Percentiles rank a stretch among this genome's conserved stretches.
These are phyloP conservation scores for Colletotrichum sp. DNA, from an alignment of 2,329 filamentous ascomycete genomes.

Conservation along the genomic window DNA sequence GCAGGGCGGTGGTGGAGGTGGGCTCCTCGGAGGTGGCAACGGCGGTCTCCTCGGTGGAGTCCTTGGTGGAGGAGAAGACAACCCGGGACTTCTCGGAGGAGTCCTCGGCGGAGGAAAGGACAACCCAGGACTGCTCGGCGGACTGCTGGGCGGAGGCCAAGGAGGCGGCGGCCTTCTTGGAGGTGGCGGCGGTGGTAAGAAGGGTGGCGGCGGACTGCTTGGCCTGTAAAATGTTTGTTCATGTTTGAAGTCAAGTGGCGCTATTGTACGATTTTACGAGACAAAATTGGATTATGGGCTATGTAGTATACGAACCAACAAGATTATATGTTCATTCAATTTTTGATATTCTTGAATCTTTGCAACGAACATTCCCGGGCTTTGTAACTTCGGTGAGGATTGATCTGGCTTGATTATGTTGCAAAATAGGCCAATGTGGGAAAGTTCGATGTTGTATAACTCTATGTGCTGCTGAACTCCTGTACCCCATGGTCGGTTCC, in stretches of 20 bases:
- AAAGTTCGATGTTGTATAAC: too few relatives aligned
- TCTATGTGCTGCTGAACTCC: background rate
- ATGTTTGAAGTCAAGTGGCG: too few relatives aligned
- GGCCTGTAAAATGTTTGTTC: background rate
- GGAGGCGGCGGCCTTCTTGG: background rate
- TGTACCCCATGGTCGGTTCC: fast-evolving
- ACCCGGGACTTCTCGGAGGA: background rate
- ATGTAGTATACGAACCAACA: background rate
- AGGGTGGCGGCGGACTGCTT: background rate
- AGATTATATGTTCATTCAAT: too few relatives aligned
- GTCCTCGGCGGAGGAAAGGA: background rate
- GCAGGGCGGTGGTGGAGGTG: background rate
- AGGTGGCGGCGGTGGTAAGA: background rate
- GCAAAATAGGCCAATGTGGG: too few relatives aligned
- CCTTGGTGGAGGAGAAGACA: background rate
- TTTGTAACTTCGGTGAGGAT: fast-evolving
- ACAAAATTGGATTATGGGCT: background rate
- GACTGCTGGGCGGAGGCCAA: background rate
- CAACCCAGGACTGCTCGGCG: background rate
- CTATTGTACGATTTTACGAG: background rate
- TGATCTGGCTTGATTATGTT: too few relatives aligned
- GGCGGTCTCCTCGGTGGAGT: background rate
- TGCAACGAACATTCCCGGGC: fast-evolving
- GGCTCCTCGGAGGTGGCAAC: background rate
- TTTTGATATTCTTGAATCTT: too few relatives aligned